Evolutionary conservation across 495 filamentous ascomycete species (phyloP).

Genomic region (Tirmania nivea): DNA sequence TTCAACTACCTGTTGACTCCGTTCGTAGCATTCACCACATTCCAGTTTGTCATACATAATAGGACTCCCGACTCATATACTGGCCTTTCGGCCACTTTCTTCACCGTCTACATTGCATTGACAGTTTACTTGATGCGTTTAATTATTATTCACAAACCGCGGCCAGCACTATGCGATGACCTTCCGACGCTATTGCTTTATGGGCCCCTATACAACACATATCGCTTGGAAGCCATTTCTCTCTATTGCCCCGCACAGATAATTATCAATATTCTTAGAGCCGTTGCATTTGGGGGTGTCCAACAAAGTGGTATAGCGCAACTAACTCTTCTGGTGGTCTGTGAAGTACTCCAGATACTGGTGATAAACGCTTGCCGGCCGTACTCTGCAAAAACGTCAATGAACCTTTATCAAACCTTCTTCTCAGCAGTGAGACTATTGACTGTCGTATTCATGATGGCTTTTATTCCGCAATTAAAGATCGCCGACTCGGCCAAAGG

Average conservation of each 20-base stretch:
- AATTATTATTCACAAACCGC: slow-evolving; percentile 59
- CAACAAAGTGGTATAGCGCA: slow-evolving; percentile 87
- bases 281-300: slow-evolving; percentile 72
- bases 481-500: slow-evolving; percentile 57
- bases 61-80: slow-evolving; percentile 45
- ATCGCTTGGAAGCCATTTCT: slow-evolving; percentile 61
- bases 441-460: slow-evolving; percentile 59
- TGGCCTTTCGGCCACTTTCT: slow-evolving; percentile 47
- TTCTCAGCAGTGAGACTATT: slow-evolving; percentile 61
- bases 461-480: slow-evolving; percentile 65
- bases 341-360: slow-evolving; percentile 77
- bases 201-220: slow-evolving; percentile 95
- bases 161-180: slow-evolving; percentile 76
- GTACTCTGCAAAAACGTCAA: slow-evolving; percentile 79
- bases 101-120: slow-evolving; percentile 48
- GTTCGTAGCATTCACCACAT: slow-evolving; percentile 64
- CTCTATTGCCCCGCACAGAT: slow-evolving; percentile 74
- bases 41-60: slow-evolving; percentile 62
- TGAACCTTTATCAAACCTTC: slow-evolving; percentile 83
- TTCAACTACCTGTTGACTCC: slow-evolving; percentile 84
- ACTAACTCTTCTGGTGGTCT: slow-evolving; percentile 73
- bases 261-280: slow-evolving; percentile 61
- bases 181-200: slow-evolving; percentile 73
- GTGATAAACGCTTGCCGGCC: slow-evolving; percentile 76
- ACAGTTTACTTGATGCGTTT: slow-evolving; percentile 57